A percentile compares a stretch with the other conserved stretches of the same genome.
These are phyloP conservation scores for Suillus paluster DNA, from an alignment of 768 basidiomycete genomes.

Conservation along the genomic window DNA sequence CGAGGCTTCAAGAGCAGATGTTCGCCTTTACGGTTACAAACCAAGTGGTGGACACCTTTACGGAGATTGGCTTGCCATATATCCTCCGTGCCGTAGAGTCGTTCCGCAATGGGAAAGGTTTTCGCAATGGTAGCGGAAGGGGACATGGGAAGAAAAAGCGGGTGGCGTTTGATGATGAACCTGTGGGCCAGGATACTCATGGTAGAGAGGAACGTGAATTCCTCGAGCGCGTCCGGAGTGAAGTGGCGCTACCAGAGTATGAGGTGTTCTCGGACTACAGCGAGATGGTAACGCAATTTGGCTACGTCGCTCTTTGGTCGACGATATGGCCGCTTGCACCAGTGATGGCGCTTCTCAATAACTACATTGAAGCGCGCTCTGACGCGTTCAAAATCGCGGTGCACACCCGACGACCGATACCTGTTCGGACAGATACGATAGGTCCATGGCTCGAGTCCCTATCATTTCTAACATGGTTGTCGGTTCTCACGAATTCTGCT, in stretches of 20 bases:
- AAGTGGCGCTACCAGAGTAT: conserved; percentile 83
- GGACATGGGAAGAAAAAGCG: conserved; percentile 57
- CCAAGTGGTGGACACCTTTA: conserved; percentile 78
- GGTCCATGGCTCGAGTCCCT: conserved; percentile 94
- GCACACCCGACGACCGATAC: conserved; percentile 84
- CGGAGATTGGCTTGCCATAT: conserved; percentile 83
- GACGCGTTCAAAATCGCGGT: conserved; percentile 96
- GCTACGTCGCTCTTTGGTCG: conserved; percentile 91
- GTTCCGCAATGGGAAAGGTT: conserved; percentile 50
- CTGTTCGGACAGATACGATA: conserved; percentile 86
- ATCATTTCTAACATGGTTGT: conserved; percentile 88
- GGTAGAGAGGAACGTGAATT: conserved; percentile 74
- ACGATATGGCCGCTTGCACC: conserved; percentile 94
- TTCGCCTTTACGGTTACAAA: conserved; percentile 92
- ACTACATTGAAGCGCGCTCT: conserved; percentile 87
- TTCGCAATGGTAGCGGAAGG: conserved; percentile 26
- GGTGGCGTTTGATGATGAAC: conserved; percentile 73
- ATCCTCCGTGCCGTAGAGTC: conserved; percentile 62
- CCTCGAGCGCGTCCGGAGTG: conserved; percentile 74
- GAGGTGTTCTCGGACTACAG: conserved; percentile 86
- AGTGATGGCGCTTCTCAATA: conserved; percentile 89
- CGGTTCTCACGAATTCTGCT: conserved; percentile 85
- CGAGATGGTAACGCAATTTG: conserved; percentile 97
- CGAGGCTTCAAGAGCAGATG: conserved; percentile 85
- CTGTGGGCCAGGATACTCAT: conserved; percentile 29